phyloP scores from a whole-genome alignment of 345 rosid genomes.

The Anastatica hierochuntica region DNA sequence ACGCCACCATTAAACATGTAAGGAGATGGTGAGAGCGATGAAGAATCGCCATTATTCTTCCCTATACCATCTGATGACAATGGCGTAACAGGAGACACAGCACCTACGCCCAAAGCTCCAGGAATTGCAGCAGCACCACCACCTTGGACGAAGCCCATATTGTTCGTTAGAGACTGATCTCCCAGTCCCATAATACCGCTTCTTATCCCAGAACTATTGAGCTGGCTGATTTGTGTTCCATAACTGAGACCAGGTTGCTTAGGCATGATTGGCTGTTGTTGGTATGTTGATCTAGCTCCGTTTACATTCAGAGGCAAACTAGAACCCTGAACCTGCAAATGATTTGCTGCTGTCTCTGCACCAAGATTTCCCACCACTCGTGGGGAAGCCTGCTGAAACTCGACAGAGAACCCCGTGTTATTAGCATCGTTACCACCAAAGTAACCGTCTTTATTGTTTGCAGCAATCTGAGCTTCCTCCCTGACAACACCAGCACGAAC shows the following conservation, averaged over 20 bases:
- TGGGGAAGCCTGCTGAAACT: slow-evolving; percentile 21
- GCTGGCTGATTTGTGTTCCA: slow-evolving; percentile 36
- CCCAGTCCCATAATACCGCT: slow-evolving; percentile 50
- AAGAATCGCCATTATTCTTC: slow-evolving; percentile 70
- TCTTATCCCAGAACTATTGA: slow-evolving; percentile 45
- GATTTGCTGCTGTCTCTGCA: slow-evolving; percentile 26
- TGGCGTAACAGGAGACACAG: slow-evolving; percentile 68
- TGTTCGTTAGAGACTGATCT: slow-evolving; percentile 42
- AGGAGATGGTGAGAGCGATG: slow-evolving; percentile 75
- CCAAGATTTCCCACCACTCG: slow-evolving; percentile 33
- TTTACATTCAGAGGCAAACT: slow-evolving; percentile 56
- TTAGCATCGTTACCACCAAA: too few species aligned
- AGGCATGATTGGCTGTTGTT: slow-evolving; percentile 51
- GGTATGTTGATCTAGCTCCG: slow-evolving; percentile 46
- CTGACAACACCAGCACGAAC: slow-evolving; percentile 83
- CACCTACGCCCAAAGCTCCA: slow-evolving; percentile 27
- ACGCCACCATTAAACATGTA: slow-evolving; percentile 58
- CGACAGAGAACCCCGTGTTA: slow-evolving; percentile 30
- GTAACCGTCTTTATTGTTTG: too few species aligned
- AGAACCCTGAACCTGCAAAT: slow-evolving; percentile 40
- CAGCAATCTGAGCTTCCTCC: slow-evolving; percentile 48
- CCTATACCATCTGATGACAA: slow-evolving; percentile 66
- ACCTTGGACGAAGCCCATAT: too few species aligned
- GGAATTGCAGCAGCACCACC: too few species aligned
- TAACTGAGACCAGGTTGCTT: slow-evolving; percentile 50